Base-by-base conservation (phyloP, 2,329 filamentous ascomycete species). In the Lasiodiplodia hormozganensis region DNA sequence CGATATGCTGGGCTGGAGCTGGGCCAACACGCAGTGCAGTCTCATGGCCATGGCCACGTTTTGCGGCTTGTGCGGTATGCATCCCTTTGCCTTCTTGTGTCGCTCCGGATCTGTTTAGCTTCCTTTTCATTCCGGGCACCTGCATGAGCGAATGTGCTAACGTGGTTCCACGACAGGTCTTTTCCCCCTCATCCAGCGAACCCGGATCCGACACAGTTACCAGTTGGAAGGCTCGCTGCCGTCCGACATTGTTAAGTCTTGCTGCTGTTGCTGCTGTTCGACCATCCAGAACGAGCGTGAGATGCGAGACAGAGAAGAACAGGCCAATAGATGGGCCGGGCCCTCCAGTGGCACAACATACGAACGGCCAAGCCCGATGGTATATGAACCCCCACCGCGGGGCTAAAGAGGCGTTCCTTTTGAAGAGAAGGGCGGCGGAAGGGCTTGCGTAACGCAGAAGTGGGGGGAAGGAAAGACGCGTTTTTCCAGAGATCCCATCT, bases 251-350 rank as follows among this genome's bases (percentile, higher is more conserved):
- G 67, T 78, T 0, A 73, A 74, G 25, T 74, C 76, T 1, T 78
- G 76, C 31, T 83, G 80, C 69, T 84, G 82, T 70, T 78, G 77
- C 14, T 78, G 77, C 58, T 84, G 82, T 68, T 75, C 77, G 11
- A 74, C 78, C 1, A 78, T 83, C 65, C 81, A 83, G 71, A 81
- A 81, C 70, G 83, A 85, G 73, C 75, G 81, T 40, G 83, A 85
- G 71, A 74, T 85, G 4, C 75, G 76, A 62, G 75, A 74, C 12
- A 74, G 83, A 65, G 82, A 85, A 72, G 81, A 87, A 70, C 74
- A 71, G 38, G 71, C 70, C 53, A 75, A 77, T 68, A 69, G 76
- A 38, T 79, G 74, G 74, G 79, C 79, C 1, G 80, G 80, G 1
- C 80, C 80, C 21, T 78, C 76, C 21, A 74, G 75, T 60, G 71